Base-by-base conservation (phyloP, 495 filamentous ascomycete species). In the Chaetomium tenue region DNA sequence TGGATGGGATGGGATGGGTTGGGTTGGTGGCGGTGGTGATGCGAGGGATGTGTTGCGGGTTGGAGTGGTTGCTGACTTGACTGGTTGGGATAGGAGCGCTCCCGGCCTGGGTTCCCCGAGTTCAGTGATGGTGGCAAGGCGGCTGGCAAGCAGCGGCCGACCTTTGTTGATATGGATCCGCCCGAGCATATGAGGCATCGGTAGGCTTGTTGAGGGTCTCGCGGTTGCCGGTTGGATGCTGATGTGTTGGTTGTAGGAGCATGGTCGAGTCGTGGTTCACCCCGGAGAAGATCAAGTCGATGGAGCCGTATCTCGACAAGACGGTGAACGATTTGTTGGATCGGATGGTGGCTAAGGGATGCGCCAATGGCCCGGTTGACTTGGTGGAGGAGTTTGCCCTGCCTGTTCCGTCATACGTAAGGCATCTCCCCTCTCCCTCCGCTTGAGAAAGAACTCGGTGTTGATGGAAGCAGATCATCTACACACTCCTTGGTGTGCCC, bases 161-260 rank as follows among this genome's bases (percentile, higher is more conserved):
- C 79, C 7, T 81, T 82, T 62, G 80, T 82, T 8, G 78, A 82
- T 59, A 80, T 81, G 79, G 79, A 81, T 59, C 68, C 76, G 15
- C 78, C 79, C 3, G 66, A 78, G 16, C 79, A 82, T 51, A 78
- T 74, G 74, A 69, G 70, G 16, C 75, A 81, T 52, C 68, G 22
- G 61, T 33, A 16, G 37, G 40, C 52, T 55, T 46, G 63, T 51
- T 52, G 60, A 61, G 1, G 59, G 51, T 50, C 39, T 6, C 3
- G 4, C 23, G 2, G 37, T 42, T 28, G n/a, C 16, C 4, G 28
- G 28, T 2, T 5, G n/a, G 22, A 51, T 13, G 51, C 56, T 68
- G 37, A 66, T 22, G n/a, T 11, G 12, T 0, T 7, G 7, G 23
- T 25, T n/a, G 20, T 30, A 71, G 74, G 37, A 62, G 74, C 54